Base-by-base conservation (phyloP, 805 yeast genomes). In the Pichia cephalocereana region DNA sequence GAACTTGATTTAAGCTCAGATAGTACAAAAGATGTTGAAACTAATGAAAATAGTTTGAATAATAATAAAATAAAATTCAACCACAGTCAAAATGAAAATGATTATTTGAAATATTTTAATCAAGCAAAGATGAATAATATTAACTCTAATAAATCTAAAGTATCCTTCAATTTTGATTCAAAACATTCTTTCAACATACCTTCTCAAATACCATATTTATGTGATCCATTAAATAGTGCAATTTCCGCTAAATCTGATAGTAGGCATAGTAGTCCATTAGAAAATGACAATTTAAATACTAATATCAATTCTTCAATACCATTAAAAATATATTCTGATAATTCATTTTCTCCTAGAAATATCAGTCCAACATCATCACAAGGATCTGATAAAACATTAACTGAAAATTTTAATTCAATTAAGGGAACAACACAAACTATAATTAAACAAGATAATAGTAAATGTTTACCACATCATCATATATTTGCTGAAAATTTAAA, bases 391-490 rank as follows among this genome's bases (percentile, higher is more conserved):
- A 46, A 48, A 28, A 48, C 48, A 2, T 36, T 44, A 30, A 41
- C 36, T 27, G 45, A 42, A 23, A 19, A 26, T 36, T 8, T 34
- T 7, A 34, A 23, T 23, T 23, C 26, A 23, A 23, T 5, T 4
- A 23, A 23, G 26, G 32, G 32, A 7, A 30, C 11, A 30, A 34
- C 37, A 30, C 14, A 30, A 12, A 30, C 7, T 10, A 30, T 30
- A 30, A 12, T 9, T 11, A 17, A n/a, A n/a, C 23, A 6, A 17
- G 15, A 18, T 9, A 37, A 17, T 12, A 14, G 9, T n/a, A 60
- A 69, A 8, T 75, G 80, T 53, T 61, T 66, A 8, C 82, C 82
- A 23, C 54, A 59, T 30, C 54, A 53, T 32, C 50, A 51, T 4
- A 63, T 57, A 34, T 65, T 48, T 42, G 47, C 47, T 8, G 44